These are phyloP conservation scores for Fusarium sterilihyphosum DNA, from an alignment of 2,329 filamentous ascomycete species.

Conservation along the genomic window DNA sequence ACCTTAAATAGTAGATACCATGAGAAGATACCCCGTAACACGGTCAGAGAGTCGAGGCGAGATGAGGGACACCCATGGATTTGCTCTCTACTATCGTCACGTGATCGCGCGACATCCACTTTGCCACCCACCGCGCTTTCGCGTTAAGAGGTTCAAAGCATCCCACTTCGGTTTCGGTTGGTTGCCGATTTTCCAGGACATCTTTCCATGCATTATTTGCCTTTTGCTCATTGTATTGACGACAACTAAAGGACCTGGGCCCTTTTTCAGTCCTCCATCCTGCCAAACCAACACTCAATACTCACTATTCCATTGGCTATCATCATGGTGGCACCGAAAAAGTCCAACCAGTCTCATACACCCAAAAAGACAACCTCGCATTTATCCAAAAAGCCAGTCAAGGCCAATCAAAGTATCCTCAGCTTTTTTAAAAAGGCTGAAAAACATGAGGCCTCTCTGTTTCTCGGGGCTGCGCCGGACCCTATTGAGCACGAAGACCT, in stretches of 20 bases:
- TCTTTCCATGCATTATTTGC: background rate
- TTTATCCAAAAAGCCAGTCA: slow-evolving; percentile 49
- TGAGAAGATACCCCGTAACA: too few species aligned
- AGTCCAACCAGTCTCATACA: slow-evolving; percentile 45
- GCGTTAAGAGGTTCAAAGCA: slow-evolving; percentile 33
- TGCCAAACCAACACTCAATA: background rate
- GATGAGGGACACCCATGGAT: too few species aligned
- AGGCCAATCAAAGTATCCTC: slow-evolving; percentile 72
- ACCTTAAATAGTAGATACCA: too few species aligned
- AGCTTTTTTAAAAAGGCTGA: slow-evolving; percentile 79
- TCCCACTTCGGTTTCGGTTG: slow-evolving; percentile 23
- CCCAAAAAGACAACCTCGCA: slow-evolving; percentile 46
- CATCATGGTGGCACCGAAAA: slow-evolving; percentile 50
- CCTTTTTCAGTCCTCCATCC: background rate
- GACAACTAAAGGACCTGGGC: background rate
- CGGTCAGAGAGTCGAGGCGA: background rate
- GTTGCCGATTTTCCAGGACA: background rate
- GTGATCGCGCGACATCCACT: slow-evolving; percentile 46
- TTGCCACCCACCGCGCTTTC: slow-evolving; percentile 32
- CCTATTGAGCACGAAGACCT: slow-evolving; percentile 40
- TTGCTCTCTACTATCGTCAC: slow-evolving; percentile 29
- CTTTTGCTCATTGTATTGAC: background rate
- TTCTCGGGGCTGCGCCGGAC: slow-evolving; percentile 52
- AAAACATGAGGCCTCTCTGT: slow-evolving; percentile 67
- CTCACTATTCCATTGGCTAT: background rate